Evolutionary conservation across 805 yeast genomes (phyloP).

Genomic region (Zygoascus flipseniorum): DNA sequence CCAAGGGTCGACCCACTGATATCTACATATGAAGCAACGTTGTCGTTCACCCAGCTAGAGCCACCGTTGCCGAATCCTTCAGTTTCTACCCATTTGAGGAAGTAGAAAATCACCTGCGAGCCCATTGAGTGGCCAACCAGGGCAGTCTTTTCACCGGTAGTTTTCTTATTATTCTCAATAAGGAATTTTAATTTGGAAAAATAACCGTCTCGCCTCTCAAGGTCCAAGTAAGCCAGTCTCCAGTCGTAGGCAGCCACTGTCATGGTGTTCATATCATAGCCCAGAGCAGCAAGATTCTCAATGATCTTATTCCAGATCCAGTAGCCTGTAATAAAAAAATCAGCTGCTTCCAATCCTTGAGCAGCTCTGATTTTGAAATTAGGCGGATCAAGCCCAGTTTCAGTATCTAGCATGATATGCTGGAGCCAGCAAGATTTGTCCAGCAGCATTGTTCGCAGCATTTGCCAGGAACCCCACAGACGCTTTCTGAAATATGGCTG

Average conservation of each 20-base stretch:
- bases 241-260: conserved; percentile 90
- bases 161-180: conserved; percentile 51
- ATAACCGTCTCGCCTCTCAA: conserved; percentile 81
- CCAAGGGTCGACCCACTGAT: conserved; percentile 88
- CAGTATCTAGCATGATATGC: conserved; percentile 80
- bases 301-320: conserved; percentile 98
- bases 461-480: conserved; percentile 94
- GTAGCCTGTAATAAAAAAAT: conserved; percentile 92
- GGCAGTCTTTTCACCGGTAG: conserved; percentile 59
- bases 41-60: conserved; percentile 71
- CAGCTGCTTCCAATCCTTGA: conserved; percentile 95
- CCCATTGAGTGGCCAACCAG: conserved; percentile 96
- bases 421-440: conserved; percentile 92
- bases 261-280: conserved; percentile 90
- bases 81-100: conserved; percentile 96
- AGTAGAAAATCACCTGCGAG: conserved; percentile 77
- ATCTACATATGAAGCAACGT: conserved; percentile 74
- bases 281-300: conserved; percentile 90
- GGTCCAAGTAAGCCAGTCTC: conserved; percentile 84
- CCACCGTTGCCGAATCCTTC: conserved; percentile 92
- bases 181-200: conserved; percentile 66
- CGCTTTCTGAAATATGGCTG: conserved; percentile 81
- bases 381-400: conserved; percentile 90
- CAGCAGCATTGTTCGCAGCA: conserved; percentile 84
- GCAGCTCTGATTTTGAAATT: conserved; percentile 77